Base-by-base conservation (phyloP, 768 basidiomycete genomes). In the Boletus reticuloceps region DNA sequence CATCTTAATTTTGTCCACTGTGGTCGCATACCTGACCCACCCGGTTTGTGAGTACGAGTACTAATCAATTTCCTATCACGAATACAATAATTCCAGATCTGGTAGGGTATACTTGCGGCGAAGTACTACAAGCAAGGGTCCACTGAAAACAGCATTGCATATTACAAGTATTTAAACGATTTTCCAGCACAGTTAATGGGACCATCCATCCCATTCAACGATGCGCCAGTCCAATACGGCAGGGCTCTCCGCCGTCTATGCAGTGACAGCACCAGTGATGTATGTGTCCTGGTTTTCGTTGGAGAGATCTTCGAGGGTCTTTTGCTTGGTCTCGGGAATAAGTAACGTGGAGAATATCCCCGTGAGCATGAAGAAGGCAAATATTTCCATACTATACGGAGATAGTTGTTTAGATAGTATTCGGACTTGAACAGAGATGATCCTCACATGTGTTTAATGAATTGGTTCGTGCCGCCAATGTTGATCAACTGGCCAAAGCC, bases 331-430 rank as follows among this genome's bases (percentile, higher is more conserved):
- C 74, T 94, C 92, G 36, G 88, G 88, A 12, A 94, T 67, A 14
- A 93, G 79, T 16, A 91, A 72, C 0, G 91, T 92, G 8, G 92
- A 91, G 75, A 85, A 81, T 55, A 93, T 78, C 43, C 91, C 91
- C 2, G 88, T 91, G 52, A 91, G 70, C 91, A 91, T 94, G 77
- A 92, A 92, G 52, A 90, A 72, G 13, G 90, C 90, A 58, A 93
- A 89, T 51, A 94, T 82, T 72, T 92, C 81, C 48, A 94, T 74
- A 61, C 85, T 87, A 50, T 4, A 39, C 11, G 49, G 9, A 27
- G 32, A 45, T 25, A 12, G 54, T 61, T 6, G 39, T 44, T 55
- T 46, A 56, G 48, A 45, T 40, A 32, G 27, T 4, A 19, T 14
- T 58, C 27, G 31, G 36, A 47, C 54, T 7, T 8, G 17, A 41